Evolutionary conservation across 257 asterid genomes (phyloP), one percentile per base, ranked within the genome.

Genomic region (Paulownia fortunei): DNA sequence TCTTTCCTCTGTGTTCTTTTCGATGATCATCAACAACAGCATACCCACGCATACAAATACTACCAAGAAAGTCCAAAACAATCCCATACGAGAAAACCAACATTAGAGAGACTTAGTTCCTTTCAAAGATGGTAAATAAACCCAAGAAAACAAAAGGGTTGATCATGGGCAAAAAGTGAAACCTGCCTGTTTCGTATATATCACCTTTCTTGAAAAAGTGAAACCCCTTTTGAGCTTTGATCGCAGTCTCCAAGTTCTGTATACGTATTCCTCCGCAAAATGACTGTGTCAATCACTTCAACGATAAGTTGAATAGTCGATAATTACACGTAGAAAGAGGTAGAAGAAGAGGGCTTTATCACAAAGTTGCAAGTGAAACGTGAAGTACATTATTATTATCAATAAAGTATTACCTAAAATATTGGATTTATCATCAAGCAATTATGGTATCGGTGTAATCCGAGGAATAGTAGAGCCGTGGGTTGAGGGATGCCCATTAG

Each of bases 191-290:
- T 36, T 26, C 4, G 34, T 11, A 47, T 11, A 41, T 4, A 9
- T 32, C 82, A 73, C 30, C 32, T 74, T 30, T 39, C 76, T 63
- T 26, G 56, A 24, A 81, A 58, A 81, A 41, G 70, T 67, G 70
- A 39, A 68, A 72, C 49, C 77, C 82, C 76, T 78, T 82, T 77
- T 37, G 60, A 34, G 76, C 39, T 54, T 0, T 52, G 78, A 61
- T 36, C 36, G 8, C 46, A 58, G 60, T 23, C 71, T 74, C 36
- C 58, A 67, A 32, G 84, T 27, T 18, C 15, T 52, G 26, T 54
- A 13, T 19, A 8, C 7, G 59, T 34, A n/a, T 18, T 36, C 54
- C 60, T 65, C 63, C 41, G 76, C 69, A 49, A 65, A 66, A 56
- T 24, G 66, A 44, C 49, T 39, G 52, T 11, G 21, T 59, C 73